phyloP scores from a whole-genome alignment of 495 filamentous ascomycete species.

The Tuber brumale region DNA sequence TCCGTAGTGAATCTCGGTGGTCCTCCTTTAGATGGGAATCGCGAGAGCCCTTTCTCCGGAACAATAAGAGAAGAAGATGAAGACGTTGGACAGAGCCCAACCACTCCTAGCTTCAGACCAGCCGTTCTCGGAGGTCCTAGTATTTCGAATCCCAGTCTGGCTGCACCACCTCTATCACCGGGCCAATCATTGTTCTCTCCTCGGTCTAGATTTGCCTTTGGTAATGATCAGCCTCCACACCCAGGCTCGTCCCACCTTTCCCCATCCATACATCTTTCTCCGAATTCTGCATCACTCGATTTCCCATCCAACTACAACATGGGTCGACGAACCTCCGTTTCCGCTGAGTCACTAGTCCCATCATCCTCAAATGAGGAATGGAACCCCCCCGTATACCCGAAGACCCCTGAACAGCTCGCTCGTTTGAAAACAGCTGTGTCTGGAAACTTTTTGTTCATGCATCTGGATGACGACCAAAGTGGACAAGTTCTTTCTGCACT shows the following conservation, averaged over 20 bases:
- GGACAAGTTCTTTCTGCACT: conserved; percentile 81
- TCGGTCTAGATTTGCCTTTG: conserved; percentile 47
- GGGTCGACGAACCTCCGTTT: conserved; percentile 88
- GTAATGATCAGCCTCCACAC: conserved; percentile 46
- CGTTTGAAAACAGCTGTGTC: conserved; percentile 76
- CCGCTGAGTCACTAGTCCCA: conserved; percentile 91
- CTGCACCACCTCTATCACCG: conserved; percentile 15
- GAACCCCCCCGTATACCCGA: conserved; percentile 76
- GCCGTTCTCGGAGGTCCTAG: conserved; percentile 33
- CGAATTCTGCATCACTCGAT: conserved; percentile 50
- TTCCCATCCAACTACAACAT: conserved; percentile 93
- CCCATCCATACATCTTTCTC: conserved; percentile 40
- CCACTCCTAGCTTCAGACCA: conserved; percentile 48
- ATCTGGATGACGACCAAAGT: conserved; percentile 87
- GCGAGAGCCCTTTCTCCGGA: conserved; percentile 42
- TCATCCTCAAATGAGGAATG: conserved; percentile 78
- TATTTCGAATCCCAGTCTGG: conserved; percentile 15
- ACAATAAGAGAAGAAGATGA: conserved; percentile 55
- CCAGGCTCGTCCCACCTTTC: conserved; percentile 34
- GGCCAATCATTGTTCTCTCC: conserved; percentile 31
- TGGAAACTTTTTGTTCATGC: conserved; percentile 87
- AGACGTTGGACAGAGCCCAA: conserved; percentile 51
- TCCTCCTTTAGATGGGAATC: conserved; percentile 45
- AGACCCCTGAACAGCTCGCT: conserved; percentile 69
- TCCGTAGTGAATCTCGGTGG: conserved; percentile 33